Conservation (phyloP, 2,329 filamentous ascomycete species). For the Dothistroma pini region DNA sequence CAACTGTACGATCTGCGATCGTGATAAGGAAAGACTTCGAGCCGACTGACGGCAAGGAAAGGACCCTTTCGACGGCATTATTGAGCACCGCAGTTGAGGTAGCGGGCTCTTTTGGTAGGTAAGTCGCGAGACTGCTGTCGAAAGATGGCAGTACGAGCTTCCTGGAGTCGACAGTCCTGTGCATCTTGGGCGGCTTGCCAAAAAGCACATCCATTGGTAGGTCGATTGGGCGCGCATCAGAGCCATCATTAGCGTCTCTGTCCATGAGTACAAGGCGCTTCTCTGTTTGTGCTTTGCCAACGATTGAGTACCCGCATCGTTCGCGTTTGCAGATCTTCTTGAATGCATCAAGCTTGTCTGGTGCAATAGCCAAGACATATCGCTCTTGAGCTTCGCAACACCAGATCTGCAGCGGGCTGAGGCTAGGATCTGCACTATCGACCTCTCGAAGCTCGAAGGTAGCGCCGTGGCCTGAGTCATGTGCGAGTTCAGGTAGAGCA, state of each 20-base stretch:
- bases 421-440: slow-evolving; percentile 81
- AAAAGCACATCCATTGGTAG: slow-evolving; percentile 86
- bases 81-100: slow-evolving; percentile 31
- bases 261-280: slow-evolving; percentile 77
- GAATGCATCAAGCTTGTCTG: slow-evolving; percentile 70
- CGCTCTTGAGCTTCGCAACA: slow-evolving; percentile 96
- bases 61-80: slow-evolving; percentile 75
- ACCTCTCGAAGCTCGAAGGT: slow-evolving; percentile 93
- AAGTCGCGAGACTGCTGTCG: slow-evolving; percentile 67
- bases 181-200: slow-evolving; percentile 79
- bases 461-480: slow-evolving; percentile 87
- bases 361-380: slow-evolving; percentile 86
- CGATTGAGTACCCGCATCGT: slow-evolving; percentile 86
- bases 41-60: slow-evolving; percentile 84
- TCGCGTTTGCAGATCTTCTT: slow-evolving; percentile 71
- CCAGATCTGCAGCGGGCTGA: slow-evolving; percentile 97
- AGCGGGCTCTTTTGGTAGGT: slow-evolving; percentile 55
- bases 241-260: slow-evolving; percentile 63
- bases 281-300: slow-evolving; percentile 72
- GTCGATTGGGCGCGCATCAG: slow-evolving; percentile 74
- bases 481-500: slow-evolving; percentile 82
- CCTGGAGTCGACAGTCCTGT: slow-evolving; percentile 67
- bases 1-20: slow-evolving; percentile 88
- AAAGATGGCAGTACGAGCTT: slow-evolving; percentile 67
- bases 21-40: slow-evolving; percentile 98